phyloP scores from a whole-genome alignment of 225 moss, liverwort and hornwort species.

The Antitrichia curtipendula region DNA sequence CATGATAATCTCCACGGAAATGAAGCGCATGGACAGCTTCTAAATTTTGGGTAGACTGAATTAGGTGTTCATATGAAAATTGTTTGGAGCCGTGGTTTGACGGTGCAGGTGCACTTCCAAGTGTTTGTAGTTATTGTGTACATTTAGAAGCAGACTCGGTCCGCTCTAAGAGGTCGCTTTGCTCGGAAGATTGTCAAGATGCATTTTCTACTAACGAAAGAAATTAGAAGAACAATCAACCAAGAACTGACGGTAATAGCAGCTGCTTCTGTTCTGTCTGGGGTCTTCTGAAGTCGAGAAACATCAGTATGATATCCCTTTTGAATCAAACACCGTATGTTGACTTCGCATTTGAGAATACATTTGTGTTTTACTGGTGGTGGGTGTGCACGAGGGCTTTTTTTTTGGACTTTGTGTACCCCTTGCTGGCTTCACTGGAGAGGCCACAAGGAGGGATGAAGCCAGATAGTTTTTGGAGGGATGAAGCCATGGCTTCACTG shows the following conservation, averaged over 20 bases:
- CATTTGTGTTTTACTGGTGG: not conserved
- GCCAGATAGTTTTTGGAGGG: too few species aligned
- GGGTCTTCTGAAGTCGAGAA: not conserved
- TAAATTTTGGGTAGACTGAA: not conserved
- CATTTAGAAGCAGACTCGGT: constrained; percentile 1
- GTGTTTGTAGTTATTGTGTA: not conserved
- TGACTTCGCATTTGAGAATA: not conserved
- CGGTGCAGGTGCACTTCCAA: not conserved
- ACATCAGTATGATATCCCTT: not conserved
- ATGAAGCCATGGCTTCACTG: too few species aligned
- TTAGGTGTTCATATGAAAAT: not conserved
- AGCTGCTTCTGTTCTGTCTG: not conserved
- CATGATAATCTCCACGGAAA: constrained; percentile 38
- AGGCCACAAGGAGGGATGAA: too few species aligned
- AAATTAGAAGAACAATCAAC: not conserved
- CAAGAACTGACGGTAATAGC: not conserved
- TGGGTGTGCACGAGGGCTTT: too few species aligned
- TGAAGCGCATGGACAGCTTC: constrained; percentile 37
- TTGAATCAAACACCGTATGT: not conserved
- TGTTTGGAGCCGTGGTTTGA: not conserved
- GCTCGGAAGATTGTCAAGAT: not conserved
- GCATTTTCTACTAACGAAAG: not conserved
- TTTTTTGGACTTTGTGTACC: too few species aligned
- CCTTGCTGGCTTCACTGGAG: too few species aligned
- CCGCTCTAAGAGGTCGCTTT: not conserved